Conservation (phyloP, 2,329 filamentous ascomycete genomes). For the Arthrocladium fulminans region DNA sequence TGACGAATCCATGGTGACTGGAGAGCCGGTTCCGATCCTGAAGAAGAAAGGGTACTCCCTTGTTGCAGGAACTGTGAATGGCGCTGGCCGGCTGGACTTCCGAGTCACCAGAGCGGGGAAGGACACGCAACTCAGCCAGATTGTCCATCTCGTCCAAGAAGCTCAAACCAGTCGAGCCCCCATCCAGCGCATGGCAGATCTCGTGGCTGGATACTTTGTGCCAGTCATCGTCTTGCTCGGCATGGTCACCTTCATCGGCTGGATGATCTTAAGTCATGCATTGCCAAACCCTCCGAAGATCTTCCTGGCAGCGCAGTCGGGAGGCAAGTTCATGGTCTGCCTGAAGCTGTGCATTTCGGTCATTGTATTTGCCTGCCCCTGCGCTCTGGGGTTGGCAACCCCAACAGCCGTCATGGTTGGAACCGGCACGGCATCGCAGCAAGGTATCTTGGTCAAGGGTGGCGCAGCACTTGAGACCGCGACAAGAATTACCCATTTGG, state of each 20-base stretch:
- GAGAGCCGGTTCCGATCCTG: constrained; percentile 88
- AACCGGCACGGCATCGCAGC: constrained; percentile 89
- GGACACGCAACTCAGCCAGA: constrained; percentile 94
- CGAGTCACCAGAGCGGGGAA: constrained; percentile 84
- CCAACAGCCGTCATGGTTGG: constrained; percentile 98
- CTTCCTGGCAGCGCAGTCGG: constrained; percentile 69
- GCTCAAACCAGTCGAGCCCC: constrained; percentile 90
- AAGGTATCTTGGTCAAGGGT: constrained; percentile 96
- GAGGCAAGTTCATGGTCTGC: constrained; percentile 92
- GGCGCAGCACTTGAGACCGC: constrained; percentile 84
- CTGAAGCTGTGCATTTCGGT: constrained; percentile 96
- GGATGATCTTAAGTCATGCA: constrained; percentile 91
- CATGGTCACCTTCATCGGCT: constrained; percentile 72
- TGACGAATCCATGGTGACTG: constrained; percentile 97
- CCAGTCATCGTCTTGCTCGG: constrained; percentile 80
- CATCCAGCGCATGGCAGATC: constrained; percentile 87
- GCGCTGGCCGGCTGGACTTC: constrained; percentile 83
- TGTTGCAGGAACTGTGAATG: constrained; percentile 93
- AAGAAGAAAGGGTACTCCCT: constrained; percentile 72
- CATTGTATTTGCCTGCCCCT: constrained; percentile 95
- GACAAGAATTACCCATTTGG: constrained; percentile 80
- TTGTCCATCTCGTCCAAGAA: constrained; percentile 95
- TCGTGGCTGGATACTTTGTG: constrained; percentile 87
- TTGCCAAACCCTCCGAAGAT: constrained; percentile 77
- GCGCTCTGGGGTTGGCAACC: constrained; percentile 88